Percentiles rank a stretch among this genome's conserved stretches.
phyloP scores from a whole-genome alignment of 148 eudicot genomes.

The Fagopyrum homotropicum region DNA sequence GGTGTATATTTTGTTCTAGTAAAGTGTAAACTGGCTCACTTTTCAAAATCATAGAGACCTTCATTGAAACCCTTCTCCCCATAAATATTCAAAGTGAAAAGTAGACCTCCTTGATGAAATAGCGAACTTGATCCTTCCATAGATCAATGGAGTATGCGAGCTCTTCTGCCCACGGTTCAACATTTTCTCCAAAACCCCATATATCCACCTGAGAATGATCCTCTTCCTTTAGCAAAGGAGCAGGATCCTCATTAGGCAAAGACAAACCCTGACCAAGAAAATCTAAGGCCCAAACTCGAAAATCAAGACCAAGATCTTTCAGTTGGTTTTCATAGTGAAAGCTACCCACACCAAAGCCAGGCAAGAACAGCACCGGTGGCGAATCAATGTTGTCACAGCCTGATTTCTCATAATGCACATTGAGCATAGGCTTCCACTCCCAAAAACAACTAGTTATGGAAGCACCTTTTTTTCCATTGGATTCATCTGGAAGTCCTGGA shows the following conservation, averaged over 20 bases:
- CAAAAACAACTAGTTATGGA: conserved; percentile 46
- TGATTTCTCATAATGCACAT: conserved; percentile 68
- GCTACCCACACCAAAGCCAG: conserved; percentile 96
- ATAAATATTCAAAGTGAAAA: too few relatives aligned
- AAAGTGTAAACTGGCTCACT: too few relatives aligned
- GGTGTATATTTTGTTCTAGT: too few relatives aligned
- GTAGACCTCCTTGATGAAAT: conserved; percentile 74
- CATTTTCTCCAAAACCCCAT: conserved; percentile 86
- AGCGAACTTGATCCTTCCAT: conserved; percentile 84
- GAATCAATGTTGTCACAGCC: conserved; percentile 56
- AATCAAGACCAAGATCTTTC: conserved; percentile 81
- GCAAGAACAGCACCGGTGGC: conserved; percentile 82
- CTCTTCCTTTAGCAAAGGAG: conserved; percentile 31
- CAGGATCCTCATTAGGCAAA: conserved; percentile 80
- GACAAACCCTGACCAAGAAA: conserved; percentile 96
- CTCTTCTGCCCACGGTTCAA: conserved; percentile 83
- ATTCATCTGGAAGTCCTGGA: conserved; percentile 69
- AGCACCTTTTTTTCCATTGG: conserved; percentile 51
- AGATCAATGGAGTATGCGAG: conserved; percentile 89
- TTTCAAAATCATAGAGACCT: too few relatives aligned
- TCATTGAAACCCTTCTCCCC: too few relatives aligned
- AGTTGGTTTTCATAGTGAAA: conserved; percentile 92
- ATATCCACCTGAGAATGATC: conserved; percentile 16
- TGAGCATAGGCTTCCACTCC: conserved; percentile 90
- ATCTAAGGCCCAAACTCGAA: conserved; percentile 85